Conservation (phyloP, 495 filamentous ascomycete species). For the Tuber microsphaerosporum region DNA sequence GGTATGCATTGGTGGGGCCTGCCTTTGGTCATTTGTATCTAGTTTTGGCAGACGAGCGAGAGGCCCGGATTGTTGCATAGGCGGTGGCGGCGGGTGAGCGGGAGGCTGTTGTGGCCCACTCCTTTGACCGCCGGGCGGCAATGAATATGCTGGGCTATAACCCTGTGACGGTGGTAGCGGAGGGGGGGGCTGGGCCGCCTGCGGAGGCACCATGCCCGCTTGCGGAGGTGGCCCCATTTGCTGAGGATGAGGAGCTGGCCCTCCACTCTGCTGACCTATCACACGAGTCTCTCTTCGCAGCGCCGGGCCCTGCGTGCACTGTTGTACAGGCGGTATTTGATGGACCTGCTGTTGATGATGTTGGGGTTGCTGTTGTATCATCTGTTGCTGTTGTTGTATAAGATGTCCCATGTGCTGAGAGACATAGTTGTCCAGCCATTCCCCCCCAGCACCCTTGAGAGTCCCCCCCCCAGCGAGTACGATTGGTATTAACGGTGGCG, state of each 20-base stretch:
- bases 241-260: conserved; percentile 33
- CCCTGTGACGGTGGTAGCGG: conserved; percentile 18
- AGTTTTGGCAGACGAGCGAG: conserved; percentile 46
- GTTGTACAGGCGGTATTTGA: conserved; percentile 39
- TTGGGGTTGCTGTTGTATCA: conserved; percentile 46
- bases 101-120: conserved; percentile 40
- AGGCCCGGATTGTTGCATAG: conserved; percentile 40
- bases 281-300: conserved; percentile 47
- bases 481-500: conserved; percentile 77
- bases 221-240: conserved; percentile 42
- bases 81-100: conserved; percentile 37
- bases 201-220: conserved; percentile 23
- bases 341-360: conserved; percentile 49
- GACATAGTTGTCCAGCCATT: conserved; percentile 67
- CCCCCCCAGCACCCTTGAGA: conserved; percentile 55
- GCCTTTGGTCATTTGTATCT: conserved; percentile 49
- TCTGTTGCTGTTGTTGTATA: conserved; percentile 47
- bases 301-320: conserved; percentile 40
- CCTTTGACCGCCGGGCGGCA: conserved; percentile 40
- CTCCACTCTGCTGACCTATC: conserved; percentile 39
- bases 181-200: conserved; percentile 26
- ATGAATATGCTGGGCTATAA: conserved; percentile 43
- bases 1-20: conserved; percentile 48
- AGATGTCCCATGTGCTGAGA: conserved; percentile 52
- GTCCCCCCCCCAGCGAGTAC: conserved; percentile 79